Evolutionary conservation across 2,329 filamentous ascomycete genomes (phyloP).

Genomic region (Metarhizium brunneum): DNA sequence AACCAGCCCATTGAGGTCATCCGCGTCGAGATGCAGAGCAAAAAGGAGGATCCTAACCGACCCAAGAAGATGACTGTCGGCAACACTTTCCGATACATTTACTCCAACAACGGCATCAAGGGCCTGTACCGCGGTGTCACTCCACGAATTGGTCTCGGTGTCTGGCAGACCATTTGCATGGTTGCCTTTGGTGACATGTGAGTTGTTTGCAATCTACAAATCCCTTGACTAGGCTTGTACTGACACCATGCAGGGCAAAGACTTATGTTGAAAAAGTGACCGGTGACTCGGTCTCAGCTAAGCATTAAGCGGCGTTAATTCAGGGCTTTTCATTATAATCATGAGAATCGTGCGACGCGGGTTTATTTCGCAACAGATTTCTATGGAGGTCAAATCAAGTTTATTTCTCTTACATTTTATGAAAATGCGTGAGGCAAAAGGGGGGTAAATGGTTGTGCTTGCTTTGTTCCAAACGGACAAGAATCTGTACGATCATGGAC

Average conservation of each 20-base stretch:
- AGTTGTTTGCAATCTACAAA: conserved; percentile 29
- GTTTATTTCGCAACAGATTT: neutral
- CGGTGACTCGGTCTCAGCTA: conserved; percentile 54
- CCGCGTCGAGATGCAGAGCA: conserved; percentile 99
- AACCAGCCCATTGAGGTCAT: conserved; percentile 99
- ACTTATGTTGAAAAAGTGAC: conserved; percentile 58
- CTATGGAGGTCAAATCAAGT: neutral
- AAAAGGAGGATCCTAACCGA: conserved; percentile 93
- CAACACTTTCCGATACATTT: conserved; percentile 81
- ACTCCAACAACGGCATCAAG: conserved; percentile 75
- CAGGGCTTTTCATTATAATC: neutral
- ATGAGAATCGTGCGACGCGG: neutral
- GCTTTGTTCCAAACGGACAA: neutral
- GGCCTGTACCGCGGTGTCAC: conserved; percentile 94
- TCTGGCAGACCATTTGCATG: conserved; percentile 99
- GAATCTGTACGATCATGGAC: neutral
- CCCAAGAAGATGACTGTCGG: conserved; percentile 98
- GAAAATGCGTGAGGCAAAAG: neutral
- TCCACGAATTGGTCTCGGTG: conserved; percentile 84
- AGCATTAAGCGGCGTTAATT: conserved; percentile 48
- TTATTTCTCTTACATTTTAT: neutral
- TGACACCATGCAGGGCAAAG: conserved; percentile 45
- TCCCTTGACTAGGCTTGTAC: conserved; percentile 2
- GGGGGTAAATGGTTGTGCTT: neutral
- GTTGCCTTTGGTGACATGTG: conserved; percentile 97